Evolutionary conservation across 495 filamentous ascomycete genomes (phyloP).

Genomic region (Talaromyces borbonicus): DNA sequence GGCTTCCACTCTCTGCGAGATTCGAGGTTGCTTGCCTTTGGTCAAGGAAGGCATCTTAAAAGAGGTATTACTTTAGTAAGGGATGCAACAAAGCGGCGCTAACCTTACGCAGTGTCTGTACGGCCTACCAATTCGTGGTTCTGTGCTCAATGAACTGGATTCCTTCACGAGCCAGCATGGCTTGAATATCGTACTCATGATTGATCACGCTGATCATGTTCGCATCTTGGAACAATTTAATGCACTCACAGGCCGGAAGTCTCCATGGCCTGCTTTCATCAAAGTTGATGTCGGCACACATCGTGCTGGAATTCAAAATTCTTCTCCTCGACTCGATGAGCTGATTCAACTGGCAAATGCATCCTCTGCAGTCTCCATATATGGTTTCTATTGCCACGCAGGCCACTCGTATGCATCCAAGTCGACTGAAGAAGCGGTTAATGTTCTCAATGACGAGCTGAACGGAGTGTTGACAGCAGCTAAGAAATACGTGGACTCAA

Average conservation of each 20-base stretch:
- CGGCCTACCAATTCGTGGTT: slow-evolving; percentile 22
- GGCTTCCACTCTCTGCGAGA: slow-evolving; percentile 23
- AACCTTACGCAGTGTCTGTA: slow-evolving; percentile 17
- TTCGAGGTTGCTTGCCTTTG: slow-evolving; percentile 20
- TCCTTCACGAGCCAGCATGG: slow-evolving; percentile 11
- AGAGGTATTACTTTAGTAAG: slow-evolving; percentile 14
- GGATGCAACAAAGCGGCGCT: background rate
- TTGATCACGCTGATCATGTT: slow-evolving; percentile 27
- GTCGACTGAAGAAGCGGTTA: slow-evolving; percentile 10
- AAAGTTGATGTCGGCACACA: slow-evolving; percentile 12
- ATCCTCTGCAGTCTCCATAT: slow-evolving; percentile 5
- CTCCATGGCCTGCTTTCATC: slow-evolving; percentile 15
- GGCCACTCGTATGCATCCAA: slow-evolving; percentile 19
- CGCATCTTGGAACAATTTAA: slow-evolving; percentile 18
- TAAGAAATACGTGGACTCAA: slow-evolving; percentile 7
- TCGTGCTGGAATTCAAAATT: slow-evolving; percentile 11
- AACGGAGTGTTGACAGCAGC: slow-evolving; percentile 16
- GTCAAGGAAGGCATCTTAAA: slow-evolving; percentile 24
- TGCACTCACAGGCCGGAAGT: background rate
- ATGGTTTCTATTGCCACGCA: slow-evolving; percentile 17
- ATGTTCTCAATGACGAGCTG: slow-evolving; percentile 11
- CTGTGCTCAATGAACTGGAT: slow-evolving; percentile 21
- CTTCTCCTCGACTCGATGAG: slow-evolving; percentile 5
- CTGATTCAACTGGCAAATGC: slow-evolving; percentile 3
- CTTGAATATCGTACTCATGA: slow-evolving; percentile 22